These are phyloP conservation scores for Tubosaeta sp. DNA, from an alignment of 768 basidiomycete species.

Conservation along the genomic window DNA sequence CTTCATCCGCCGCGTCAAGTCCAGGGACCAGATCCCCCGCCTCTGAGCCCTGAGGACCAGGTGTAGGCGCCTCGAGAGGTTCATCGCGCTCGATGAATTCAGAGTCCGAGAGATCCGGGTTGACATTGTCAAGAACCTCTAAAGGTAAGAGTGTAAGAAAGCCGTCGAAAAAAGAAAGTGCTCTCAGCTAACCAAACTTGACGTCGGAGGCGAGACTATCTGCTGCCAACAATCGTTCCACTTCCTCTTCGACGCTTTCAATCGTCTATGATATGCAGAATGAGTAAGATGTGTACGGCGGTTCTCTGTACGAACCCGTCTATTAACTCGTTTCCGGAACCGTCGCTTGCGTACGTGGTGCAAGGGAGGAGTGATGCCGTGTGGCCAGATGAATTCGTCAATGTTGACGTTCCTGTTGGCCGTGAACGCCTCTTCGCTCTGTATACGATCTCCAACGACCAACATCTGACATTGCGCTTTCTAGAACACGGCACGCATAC, in stretches of 20 bases:
- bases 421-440: slow-evolving; percentile 61
- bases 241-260: slow-evolving; percentile 91
- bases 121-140: slow-evolving; percentile 88
- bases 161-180: neutral
- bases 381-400: slow-evolving; percentile 96
- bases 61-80: slow-evolving; percentile 62
- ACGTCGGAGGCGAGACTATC: slow-evolving; percentile 73
- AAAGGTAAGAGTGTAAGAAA: slow-evolving; percentile 2
- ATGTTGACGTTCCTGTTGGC: slow-evolving; percentile 74
- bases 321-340: slow-evolving; percentile 87
- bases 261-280: slow-evolving; percentile 57
- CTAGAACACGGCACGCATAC: slow-evolving; percentile 6
- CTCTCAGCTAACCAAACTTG: slow-evolving; percentile 58
- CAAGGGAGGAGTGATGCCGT: slow-evolving; percentile 92
- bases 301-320: slow-evolving; percentile 48
- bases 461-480: slow-evolving; percentile 66
- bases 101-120: slow-evolving; percentile 86
- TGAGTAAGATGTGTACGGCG: slow-evolving; percentile 3
- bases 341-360: slow-evolving; percentile 86
- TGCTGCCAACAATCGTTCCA: slow-evolving; percentile 79
- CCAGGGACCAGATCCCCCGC: slow-evolving; percentile 59
- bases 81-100: slow-evolving; percentile 73
- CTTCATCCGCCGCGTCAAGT: slow-evolving; percentile 49
- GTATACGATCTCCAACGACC: slow-evolving; percentile 73
- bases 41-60: slow-evolving; percentile 65